Evolutionary conservation across 2,329 filamentous ascomycete species (phyloP).

Genomic region (Beauveria sp.): DNA sequence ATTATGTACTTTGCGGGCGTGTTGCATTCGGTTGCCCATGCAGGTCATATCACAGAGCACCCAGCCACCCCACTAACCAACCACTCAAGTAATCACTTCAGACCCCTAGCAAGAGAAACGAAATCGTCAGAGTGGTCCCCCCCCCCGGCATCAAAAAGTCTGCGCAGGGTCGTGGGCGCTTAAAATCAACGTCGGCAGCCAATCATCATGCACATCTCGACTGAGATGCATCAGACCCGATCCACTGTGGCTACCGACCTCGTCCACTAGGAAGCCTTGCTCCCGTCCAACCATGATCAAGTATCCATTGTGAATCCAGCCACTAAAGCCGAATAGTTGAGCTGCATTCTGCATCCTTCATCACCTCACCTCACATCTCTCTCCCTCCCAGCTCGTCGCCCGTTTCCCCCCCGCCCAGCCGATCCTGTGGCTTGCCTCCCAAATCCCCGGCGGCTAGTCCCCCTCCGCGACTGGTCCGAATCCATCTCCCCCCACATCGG

Average conservation of each 20-base stretch:
- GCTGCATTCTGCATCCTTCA: not conserved
- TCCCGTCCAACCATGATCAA: not conserved
- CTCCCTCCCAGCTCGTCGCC: not conserved
- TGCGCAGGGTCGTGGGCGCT: slow-evolving; percentile 9
- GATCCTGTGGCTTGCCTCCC: not conserved
- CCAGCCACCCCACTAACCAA: no score
- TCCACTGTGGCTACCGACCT: not conserved
- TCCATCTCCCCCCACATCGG: not conserved
- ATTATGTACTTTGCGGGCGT: no score
- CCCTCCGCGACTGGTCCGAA: not conserved
- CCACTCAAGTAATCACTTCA: not conserved
- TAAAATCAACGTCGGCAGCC: slow-evolving; percentile 2
- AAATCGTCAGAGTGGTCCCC: not conserved
- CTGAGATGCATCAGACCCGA: not conserved
- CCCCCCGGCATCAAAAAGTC: not conserved
- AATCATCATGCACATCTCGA: not conserved
- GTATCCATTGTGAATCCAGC: no score
- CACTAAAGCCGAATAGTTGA: no score
- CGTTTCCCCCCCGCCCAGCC: not conserved
- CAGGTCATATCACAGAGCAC: no score
- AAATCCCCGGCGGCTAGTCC: not conserved
- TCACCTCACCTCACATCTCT: not conserved
- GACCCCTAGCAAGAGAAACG: not conserved
- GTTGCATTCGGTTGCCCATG: no score
- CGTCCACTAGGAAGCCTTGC: not conserved